A percentile compares a stretch with the other conserved stretches of the same genome.
phyloP scores from a whole-genome alignment of 257 asterid genomes.

The Penstemon newberryi region DNA sequence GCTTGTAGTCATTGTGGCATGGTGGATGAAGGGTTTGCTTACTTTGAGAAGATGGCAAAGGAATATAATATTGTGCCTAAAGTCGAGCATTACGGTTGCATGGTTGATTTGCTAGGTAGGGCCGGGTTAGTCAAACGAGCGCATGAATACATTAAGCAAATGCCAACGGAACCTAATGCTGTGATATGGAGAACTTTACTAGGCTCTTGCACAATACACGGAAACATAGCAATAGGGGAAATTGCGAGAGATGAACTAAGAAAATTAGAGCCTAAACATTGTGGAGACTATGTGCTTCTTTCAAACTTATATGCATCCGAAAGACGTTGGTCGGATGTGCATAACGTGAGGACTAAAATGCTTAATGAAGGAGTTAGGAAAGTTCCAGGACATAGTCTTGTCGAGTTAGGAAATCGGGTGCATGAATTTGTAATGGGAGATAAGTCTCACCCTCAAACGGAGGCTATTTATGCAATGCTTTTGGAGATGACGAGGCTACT shows the following conservation, averaged over 20 bases:
- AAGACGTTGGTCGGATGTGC: slow-evolving; percentile 76
- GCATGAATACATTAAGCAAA: slow-evolving; percentile 52
- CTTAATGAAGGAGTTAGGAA: slow-evolving; percentile 72
- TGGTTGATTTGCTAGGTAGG: slow-evolving; percentile 80
- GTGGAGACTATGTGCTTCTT: slow-evolving; percentile 79
- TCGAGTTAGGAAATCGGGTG: slow-evolving; percentile 62
- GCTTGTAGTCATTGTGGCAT: slow-evolving; percentile 90
- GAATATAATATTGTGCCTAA: slow-evolving; percentile 55
- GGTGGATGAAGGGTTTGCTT: slow-evolving; percentile 66
- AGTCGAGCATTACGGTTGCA: slow-evolving; percentile 82
- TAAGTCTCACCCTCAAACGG: slow-evolving; percentile 58
- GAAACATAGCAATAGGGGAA: slow-evolving; percentile 55
- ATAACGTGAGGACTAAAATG: slow-evolving; percentile 56
- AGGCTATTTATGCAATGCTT: slow-evolving; percentile 66
- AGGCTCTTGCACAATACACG: slow-evolving; percentile 65
- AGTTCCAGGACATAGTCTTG: slow-evolving; percentile 76
- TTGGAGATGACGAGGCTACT: slow-evolving; percentile 67
- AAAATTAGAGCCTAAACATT: slow-evolving; percentile 64
- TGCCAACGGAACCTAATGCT: slow-evolving; percentile 71
- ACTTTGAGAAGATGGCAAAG: slow-evolving; percentile 58
- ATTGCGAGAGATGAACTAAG: slow-evolving; percentile 50
- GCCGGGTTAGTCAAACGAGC: slow-evolving; percentile 74
- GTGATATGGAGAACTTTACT: slow-evolving; percentile 85
- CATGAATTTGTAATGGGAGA: slow-evolving; percentile 83
- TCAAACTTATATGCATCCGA: slow-evolving; percentile 81